Evolutionary conservation across 2,329 filamentous ascomycete genomes (phyloP), one percentile per base, ranked within the genome.

Genomic region (Phyllosticta ampelicida): DNA sequence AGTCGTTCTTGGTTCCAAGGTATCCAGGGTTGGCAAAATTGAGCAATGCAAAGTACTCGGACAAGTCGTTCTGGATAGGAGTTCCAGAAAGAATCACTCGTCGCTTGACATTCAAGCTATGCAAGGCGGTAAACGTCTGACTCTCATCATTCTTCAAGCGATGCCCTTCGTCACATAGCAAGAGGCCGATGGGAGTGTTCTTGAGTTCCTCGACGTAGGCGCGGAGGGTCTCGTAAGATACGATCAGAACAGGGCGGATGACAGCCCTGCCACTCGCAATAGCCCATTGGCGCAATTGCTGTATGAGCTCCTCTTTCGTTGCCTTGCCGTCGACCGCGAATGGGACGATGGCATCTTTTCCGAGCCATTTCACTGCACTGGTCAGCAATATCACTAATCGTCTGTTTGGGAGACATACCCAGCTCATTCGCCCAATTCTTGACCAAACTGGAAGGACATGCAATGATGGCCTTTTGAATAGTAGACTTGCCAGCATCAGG

Each of bases 351-450:
- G 94, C 90, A 72, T 94, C 91, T 63, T 88, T 83, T 28, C 94
- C 94, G 44, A 99, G 84, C 94, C 94, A 99, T 77, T 99, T 99
- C 5, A 86, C 84, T 44, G 36, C 13, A 8, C 4, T 8, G 11
- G n/a, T 23, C 13, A 30, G 9, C 21, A 16, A 30, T 56, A 9
- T 20, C 44, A 50, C 51, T 26, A 18, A n/a, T 13, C 20, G 60
- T 68, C 60, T 67, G 76, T 73, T 16, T 44, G n/a, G n/a, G n/a
- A 44, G 36, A 72, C 36, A 1, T 44, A 44, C 36, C 36, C 51
- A 99, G 75, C 72, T 99, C 94, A 67, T 97, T 97, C 51, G 92
- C 94, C 94, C 94, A 99, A 67, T 99, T 99, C 63, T 89, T 86
- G 29, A 99, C 94, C 71, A 99, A 77, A 80, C 90, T 97, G 1